Evolutionary conservation across 768 basidiomycete genomes (phyloP), one percentile per base, ranked within the genome.

Genomic region (Lactifluus hygrophoroides): DNA sequence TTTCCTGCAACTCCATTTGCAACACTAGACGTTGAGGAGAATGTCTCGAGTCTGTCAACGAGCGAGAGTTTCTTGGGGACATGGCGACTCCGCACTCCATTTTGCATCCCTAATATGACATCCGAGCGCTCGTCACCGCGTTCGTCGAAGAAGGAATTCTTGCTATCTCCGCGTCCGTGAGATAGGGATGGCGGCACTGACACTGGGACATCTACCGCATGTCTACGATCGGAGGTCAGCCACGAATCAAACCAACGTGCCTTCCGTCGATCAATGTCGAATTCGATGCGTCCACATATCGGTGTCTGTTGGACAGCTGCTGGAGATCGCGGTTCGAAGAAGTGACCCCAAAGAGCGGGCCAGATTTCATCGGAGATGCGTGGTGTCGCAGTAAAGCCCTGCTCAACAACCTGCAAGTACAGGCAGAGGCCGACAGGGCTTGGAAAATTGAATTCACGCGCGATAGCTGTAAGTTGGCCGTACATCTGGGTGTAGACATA

Each of bases 201-300:
- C 35, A 75, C 69, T 27, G 74, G 68, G 37, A 72, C 65, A 61
- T 83, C 82, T 16, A 69, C 65, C 23, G 70, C 61, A 38, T 80
- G 75, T 60, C 77, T 66, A 52, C 72, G 62, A 19, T 73, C 70
- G 54, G 79, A 69, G n/a, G 78, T 74, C 21, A 83, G 59, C 88
- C 89, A 95, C 0, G 82, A 72, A 17, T 81, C 73, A 65, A 84
- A 88, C 92, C 92, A 94, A 28, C 81, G 78, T 17, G 92, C 92
- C 60, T 82, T 79, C 35, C 76, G 74, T 46, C 80, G 59, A 72
- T 94, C 92, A 46, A 94, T 80, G 70, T 94, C 92, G 68, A 94
- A 93, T 71, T 94, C 91, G 28, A 95, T 78, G 28, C 80, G 83
- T 5, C 89, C 93, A 44, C 81, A 77, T 56, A 94, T 84, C 0